phyloP scores from a whole-genome alignment of 2,329 filamentous ascomycete species.

The Cladosporium cucumerinum region DNA sequence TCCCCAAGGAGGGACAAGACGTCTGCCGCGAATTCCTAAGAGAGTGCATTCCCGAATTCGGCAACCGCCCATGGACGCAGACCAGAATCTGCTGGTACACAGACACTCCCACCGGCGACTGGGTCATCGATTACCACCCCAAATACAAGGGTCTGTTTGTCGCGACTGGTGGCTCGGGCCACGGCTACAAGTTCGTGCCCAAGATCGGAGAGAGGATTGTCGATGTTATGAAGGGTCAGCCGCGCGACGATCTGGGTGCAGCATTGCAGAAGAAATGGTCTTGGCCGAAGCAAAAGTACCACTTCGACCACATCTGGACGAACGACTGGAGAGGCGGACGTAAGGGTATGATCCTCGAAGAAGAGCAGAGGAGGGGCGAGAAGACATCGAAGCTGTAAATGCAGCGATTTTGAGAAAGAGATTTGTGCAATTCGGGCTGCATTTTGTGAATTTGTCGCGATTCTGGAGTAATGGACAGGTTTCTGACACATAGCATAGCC shows the following conservation, averaged over 20 bases:
- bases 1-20: slow-evolving; percentile 59
- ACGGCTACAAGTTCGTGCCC: slow-evolving; percentile 62
- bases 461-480: background rate
- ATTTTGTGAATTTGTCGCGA: background rate
- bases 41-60: slow-evolving; percentile 47
- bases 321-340: slow-evolving; percentile 39
- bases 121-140: slow-evolving; percentile 53
- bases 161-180: slow-evolving; percentile 59
- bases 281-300: slow-evolving; percentile 42
- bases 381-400: slow-evolving; percentile 9
- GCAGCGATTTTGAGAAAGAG: background rate
- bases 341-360: slow-evolving; percentile 36
- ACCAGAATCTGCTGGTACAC: slow-evolving; percentile 56
- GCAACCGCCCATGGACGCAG: slow-evolving; percentile 43
- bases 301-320: slow-evolving; percentile 36
- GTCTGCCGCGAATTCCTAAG: slow-evolving; percentile 60
- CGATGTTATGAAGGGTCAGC: slow-evolving; percentile 48
- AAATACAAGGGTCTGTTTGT: slow-evolving; percentile 52
- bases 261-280: slow-evolving; percentile 63
- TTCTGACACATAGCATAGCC: background rate
- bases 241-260: slow-evolving; percentile 33
- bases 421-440: background rate
- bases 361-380: slow-evolving; percentile 33
- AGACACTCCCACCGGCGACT: slow-evolving; percentile 55
- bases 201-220: slow-evolving; percentile 55